phyloP scores from a whole-genome alignment of 2,329 filamentous ascomycete genomes.

The Myriangium duriaei region DNA sequence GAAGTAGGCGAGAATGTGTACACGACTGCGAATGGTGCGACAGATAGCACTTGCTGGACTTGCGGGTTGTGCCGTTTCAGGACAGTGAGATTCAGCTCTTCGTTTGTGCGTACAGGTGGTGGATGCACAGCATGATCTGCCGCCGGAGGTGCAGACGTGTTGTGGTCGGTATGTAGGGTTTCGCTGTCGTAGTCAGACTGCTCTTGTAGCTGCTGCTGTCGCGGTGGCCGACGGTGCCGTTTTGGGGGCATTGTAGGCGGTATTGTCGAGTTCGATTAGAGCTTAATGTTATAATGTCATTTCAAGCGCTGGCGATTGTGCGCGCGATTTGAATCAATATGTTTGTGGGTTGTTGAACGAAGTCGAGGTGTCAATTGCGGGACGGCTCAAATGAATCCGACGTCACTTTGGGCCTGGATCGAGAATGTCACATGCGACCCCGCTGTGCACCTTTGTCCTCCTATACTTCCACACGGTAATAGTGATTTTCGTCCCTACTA shows the following conservation, averaged over 20 bases:
- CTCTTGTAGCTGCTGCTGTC: constrained; percentile 13
- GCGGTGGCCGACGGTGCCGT: constrained; percentile 9
- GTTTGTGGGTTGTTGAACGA: too few relatives aligned
- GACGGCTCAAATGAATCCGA: too few relatives aligned
- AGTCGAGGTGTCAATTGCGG: too few relatives aligned
- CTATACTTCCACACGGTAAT: too few relatives aligned
- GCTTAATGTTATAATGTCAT: constrained; percentile 4
- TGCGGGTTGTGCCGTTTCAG: constrained; percentile 68
- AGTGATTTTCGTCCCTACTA: too few relatives aligned
- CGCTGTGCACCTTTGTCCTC: too few relatives aligned
- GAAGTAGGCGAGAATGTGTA: constrained; percentile 61
- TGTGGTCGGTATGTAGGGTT: constrained; percentile 22
- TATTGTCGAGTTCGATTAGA: neutral
- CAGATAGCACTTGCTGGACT: constrained; percentile 60
- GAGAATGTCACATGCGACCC: too few relatives aligned
- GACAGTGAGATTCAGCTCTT: constrained; percentile 77
- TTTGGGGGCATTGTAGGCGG: constrained; percentile 4
- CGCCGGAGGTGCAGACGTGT: constrained; percentile 18
- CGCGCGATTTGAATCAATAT: too few relatives aligned
- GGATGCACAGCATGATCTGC: constrained; percentile 16
- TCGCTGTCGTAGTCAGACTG: constrained; percentile 42
- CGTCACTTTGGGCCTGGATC: too few relatives aligned
- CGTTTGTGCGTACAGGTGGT: constrained; percentile 53
- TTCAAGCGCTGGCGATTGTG: too few relatives aligned
- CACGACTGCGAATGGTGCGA: constrained; percentile 75